Evolutionary conservation across 2,329 filamentous ascomycete genomes (phyloP), one percentile per base, ranked within the genome.

Genomic region (Nemania abortiva): DNA sequence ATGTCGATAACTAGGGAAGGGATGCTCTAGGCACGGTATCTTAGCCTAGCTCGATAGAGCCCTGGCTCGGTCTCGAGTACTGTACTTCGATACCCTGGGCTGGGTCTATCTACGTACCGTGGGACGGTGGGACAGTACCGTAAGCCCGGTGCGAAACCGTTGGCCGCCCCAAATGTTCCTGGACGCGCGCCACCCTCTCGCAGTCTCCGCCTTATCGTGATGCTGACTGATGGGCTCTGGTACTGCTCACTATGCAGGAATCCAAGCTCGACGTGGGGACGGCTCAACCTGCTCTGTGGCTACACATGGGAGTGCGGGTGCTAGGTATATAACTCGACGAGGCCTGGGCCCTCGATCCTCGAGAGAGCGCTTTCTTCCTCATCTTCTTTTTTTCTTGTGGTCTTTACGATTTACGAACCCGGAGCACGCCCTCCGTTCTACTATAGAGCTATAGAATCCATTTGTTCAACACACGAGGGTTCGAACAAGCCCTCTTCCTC

Each of bases 391-490:
- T 66, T 70, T 50, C 34, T 72, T 71, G 69, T 71, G 70, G 70
- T 72, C 70, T 69, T 72, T 22, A 69, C 65, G 70, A 72, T 69
- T 72, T 57, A 72, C 63, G 69, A 72, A 66, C n/a, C 45, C 55
- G 65, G 65, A 54, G 70, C 56, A 54, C 37, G 29, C 47, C 24
- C 63, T 60, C 65, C 68, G 37, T 57, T 58, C 55, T 56, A 53
- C 59, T 37, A 66, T 70, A 70, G 70, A 72, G 60, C 54, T 69
- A 62, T 68, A 70, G 68, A 72, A 61, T 68, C 65, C 59, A 57
- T 63, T 61, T 70, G 68, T 70, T 72, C 70, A 71, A 72, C 70
- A 72, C 70, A 71, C 66, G 66, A 65, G 70, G 70, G 70, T 66
- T 50, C 61, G 45, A 68, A 71, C 65, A 66, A 55, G n/a, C 60